phyloP scores from a whole-genome alignment of 257 asterid species.

The Nyctanthes arbortristis region DNA sequence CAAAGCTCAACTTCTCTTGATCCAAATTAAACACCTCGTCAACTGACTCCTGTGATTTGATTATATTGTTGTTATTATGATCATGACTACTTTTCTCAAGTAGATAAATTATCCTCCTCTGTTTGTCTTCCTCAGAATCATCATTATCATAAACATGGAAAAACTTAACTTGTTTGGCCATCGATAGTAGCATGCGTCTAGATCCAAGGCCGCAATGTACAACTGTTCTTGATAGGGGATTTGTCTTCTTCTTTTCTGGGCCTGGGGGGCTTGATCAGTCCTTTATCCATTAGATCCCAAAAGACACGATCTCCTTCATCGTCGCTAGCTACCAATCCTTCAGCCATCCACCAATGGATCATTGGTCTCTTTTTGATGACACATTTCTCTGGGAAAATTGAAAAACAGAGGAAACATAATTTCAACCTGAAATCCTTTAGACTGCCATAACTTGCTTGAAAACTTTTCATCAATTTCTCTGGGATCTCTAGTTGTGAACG shows the following conservation, averaged over 20 bases:
- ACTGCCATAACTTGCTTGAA: too few species aligned
- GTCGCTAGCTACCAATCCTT: constrained; percentile 35
- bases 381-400: constrained; percentile 40
- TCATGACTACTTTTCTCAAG: too few species aligned
- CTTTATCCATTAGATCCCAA: constrained; percentile 23
- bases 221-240: constrained; percentile 24
- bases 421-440: too few species aligned
- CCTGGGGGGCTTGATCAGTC: constrained; percentile 41
- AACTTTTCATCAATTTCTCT: too few species aligned
- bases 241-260: too few species aligned
- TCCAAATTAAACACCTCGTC: constrained; percentile 35
- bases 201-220: constrained; percentile 40
- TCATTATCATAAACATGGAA: constrained; percentile 29
- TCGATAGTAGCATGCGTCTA: constrained; percentile 29
- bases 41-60: not conserved
- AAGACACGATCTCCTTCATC: constrained; percentile 21
- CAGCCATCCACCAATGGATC: constrained; percentile 59
- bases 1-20: constrained; percentile 40
- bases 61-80: constrained; percentile 30
- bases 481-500: too few species aligned
- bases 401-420: constrained; percentile 46
- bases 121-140: constrained; percentile 45
- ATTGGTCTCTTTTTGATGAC: constrained; percentile 45
- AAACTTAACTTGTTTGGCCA: constrained; percentile 35
- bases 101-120: constrained; percentile 33